These are phyloP conservation scores for Xerophyta viscosa DNA, from an alignment of 106 monocot genomes.

Conservation along the genomic window DNA sequence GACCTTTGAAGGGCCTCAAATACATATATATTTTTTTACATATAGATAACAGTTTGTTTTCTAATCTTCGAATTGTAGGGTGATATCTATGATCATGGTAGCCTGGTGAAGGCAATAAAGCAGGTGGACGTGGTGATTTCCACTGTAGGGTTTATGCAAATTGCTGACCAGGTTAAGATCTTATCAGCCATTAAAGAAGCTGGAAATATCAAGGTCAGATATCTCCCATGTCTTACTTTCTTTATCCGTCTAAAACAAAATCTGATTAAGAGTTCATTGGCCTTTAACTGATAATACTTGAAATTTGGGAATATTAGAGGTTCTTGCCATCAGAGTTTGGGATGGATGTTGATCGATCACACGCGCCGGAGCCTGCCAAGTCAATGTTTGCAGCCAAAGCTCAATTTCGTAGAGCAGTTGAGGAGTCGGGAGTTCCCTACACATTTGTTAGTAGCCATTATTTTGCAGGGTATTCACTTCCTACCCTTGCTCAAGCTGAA, in stretches of 20 bases:
- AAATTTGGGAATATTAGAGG: slow-evolving; percentile 19
- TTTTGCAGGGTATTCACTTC: slow-evolving; percentile 24
- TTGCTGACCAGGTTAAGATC: slow-evolving; percentile 15
- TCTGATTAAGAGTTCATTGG: no score
- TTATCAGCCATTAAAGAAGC: slow-evolving; percentile 23
- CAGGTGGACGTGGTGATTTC: slow-evolving; percentile 43
- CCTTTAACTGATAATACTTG: no score
- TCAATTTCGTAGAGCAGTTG: slow-evolving; percentile 12
- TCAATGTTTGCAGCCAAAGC: slow-evolving; percentile 15
- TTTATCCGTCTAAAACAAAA: not conserved
- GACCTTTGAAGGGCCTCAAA: no score
- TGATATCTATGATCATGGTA: slow-evolving; percentile 30
- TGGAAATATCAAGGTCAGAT: slow-evolving; percentile 20
- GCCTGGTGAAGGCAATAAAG: slow-evolving; percentile 39
- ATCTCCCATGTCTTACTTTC: not conserved
- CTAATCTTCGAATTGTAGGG: slow-evolving; percentile 24
- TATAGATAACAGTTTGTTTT: no score
- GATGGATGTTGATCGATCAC: slow-evolving; percentile 27
- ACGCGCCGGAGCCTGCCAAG: slow-evolving; percentile 19
- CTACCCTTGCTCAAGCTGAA: slow-evolving; percentile 15
- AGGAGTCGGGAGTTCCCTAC: slow-evolving; percentile 22
- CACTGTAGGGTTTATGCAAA: not conserved
- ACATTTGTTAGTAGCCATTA: slow-evolving; percentile 13
- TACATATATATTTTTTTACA: not conserved
- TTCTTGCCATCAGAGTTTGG: slow-evolving; percentile 39